phyloP scores from a whole-genome alignment of 345 rosid species.

The Linum trigynum region DNA sequence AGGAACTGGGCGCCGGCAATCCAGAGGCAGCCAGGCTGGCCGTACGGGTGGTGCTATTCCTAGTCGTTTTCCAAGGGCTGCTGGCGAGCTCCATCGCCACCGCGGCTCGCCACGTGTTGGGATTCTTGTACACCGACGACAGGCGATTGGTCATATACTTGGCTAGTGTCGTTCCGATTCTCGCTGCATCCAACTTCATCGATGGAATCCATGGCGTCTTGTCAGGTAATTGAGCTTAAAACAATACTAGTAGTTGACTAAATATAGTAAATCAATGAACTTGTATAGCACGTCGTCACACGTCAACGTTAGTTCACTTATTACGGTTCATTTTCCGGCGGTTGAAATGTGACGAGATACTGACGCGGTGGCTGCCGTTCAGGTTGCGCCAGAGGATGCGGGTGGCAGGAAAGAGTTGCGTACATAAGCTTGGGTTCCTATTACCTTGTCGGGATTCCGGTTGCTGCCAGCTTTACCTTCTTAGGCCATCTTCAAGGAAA shows the following conservation, averaged over 20 bases:
- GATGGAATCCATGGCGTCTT: not conserved
- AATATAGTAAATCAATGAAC: too few species aligned
- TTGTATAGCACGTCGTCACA: too few species aligned
- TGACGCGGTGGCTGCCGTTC: too few species aligned
- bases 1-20: not conserved
- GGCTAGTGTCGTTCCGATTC: not conserved
- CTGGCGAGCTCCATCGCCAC: not conserved
- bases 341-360: too few species aligned
- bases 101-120: not conserved
- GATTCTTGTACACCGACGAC: not conserved
- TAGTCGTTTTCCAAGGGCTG: not conserved
- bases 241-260: too few species aligned
- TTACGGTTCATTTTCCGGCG: too few species aligned
- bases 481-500: conserved; percentile 5
- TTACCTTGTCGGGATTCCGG: conserved; percentile 12
- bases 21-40: not conserved
- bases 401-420: conserved; percentile 15
- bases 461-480: conserved; percentile 1
- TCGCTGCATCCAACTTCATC: not conserved
- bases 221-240: not conserved
- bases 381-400: conserved; percentile 14
- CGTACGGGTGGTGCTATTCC: not conserved
- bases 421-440: conserved; percentile 12
- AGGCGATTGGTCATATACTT: not conserved
- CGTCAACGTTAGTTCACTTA: too few species aligned